These are phyloP conservation scores for Claviceps maximensis DNA, from an alignment of 2,329 filamentous ascomycete species.

Conservation along the genomic window DNA sequence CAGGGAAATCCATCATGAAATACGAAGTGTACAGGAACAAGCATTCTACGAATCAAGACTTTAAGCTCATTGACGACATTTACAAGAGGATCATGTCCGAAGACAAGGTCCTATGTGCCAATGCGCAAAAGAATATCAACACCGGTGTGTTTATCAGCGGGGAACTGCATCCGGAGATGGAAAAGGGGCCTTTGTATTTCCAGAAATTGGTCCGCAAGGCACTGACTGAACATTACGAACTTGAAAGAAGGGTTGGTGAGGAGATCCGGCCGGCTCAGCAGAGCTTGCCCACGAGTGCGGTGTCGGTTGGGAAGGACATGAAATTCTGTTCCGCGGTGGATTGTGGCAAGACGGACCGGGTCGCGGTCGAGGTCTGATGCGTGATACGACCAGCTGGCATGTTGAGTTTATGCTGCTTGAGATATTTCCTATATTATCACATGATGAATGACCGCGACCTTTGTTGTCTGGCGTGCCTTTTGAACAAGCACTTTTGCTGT, in stretches of 20 bases:
- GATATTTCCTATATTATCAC: too few relatives aligned
- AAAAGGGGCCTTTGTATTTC: constrained; percentile 46
- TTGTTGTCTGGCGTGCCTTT: too few relatives aligned
- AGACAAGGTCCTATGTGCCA: constrained; percentile 48
- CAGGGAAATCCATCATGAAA: constrained; percentile 39
- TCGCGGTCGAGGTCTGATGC: constrained; percentile 1
- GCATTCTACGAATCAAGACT: constrained; percentile 43
- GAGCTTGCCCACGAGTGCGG: constrained; percentile 15
- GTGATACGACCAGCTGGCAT: not conserved
- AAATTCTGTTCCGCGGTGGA: constrained; percentile 23
- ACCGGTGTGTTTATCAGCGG: constrained; percentile 49
- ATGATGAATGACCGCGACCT: too few relatives aligned
- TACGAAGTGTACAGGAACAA: constrained; percentile 53
- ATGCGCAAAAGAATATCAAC: constrained; percentile 47
- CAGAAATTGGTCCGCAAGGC: constrained; percentile 36
- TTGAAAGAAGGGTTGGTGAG: constrained; percentile 28
- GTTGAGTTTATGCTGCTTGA: not conserved
- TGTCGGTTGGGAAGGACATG: constrained; percentile 15
- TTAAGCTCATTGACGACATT: constrained; percentile 41
- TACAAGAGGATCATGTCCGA: constrained; percentile 53
- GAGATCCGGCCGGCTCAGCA: constrained; percentile 41
- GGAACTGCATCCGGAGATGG: constrained; percentile 46
- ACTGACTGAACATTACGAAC: constrained; percentile 32
- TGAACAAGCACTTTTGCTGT: too few relatives aligned
- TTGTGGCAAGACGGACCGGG: constrained; percentile 15